These are phyloP conservation scores for Globisporangium iwayamae DNA, from an alignment of 352 stramenopile species.

Conservation along the genomic window DNA sequence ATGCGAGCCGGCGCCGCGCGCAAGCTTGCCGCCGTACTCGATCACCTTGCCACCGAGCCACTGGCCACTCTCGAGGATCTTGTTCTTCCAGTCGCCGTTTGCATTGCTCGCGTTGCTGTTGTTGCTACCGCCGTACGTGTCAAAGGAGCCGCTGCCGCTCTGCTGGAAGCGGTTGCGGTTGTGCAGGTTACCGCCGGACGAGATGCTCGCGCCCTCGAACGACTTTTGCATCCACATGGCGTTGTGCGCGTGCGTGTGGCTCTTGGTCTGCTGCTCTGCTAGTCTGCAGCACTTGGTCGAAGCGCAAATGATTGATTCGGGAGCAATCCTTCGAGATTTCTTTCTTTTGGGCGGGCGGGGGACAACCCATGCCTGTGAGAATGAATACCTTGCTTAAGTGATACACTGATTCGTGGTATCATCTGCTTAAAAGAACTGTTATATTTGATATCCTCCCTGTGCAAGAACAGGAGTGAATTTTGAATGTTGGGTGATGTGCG, in stretches of 20 bases:
- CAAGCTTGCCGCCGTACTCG: constrained; percentile 58
- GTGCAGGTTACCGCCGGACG: constrained; percentile 38
- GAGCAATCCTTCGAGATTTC: neutral
- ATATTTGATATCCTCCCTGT: neutral
- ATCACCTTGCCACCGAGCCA: constrained; percentile 75
- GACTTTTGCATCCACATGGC: constrained; percentile 72
- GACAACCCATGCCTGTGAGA: constrained; percentile 1
- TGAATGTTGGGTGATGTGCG: neutral
- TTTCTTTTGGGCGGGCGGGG: neutral
- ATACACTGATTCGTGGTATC: constrained; percentile 6
- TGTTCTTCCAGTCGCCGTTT: constrained; percentile 63
- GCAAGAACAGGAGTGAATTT: no score
- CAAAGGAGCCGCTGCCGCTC: constrained; percentile 25
- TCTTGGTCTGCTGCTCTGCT: neutral
- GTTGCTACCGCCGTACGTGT: constrained; percentile 25
- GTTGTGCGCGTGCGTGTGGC: neutral
- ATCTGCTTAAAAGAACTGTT: constrained; percentile 12
- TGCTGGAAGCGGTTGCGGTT: constrained; percentile 40
- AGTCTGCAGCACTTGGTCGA: neutral
- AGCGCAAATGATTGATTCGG: neutral
- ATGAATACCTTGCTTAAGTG: neutral
- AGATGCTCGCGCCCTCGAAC: constrained; percentile 37
- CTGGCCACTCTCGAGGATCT: constrained; percentile 63
- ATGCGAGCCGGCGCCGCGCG: constrained; percentile 31
- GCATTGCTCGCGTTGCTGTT: neutral